phyloP scores from a whole-genome alignment of 1,139 yeast genomes.

The Yamadazyma buinensis region DNA sequence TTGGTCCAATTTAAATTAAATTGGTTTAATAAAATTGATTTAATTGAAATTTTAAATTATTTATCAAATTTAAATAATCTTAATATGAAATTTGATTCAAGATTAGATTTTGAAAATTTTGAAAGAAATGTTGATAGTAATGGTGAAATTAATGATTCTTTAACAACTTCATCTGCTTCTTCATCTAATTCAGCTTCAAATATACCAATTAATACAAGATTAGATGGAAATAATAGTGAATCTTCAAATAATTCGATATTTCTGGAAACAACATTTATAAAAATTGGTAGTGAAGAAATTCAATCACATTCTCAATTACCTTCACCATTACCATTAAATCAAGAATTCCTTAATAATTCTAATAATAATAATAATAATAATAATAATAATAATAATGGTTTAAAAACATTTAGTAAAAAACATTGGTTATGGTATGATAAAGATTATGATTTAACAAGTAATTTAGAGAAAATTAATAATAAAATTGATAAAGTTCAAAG shows the following conservation, averaged over 20 bases:
- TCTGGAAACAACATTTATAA: constrained; percentile 1
- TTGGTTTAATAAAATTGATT: constrained; percentile 27
- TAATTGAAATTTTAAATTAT: constrained; percentile 21
- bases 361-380: neutral
- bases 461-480: constrained; percentile 19
- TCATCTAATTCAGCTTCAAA: too few species aligned
- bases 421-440: constrained; percentile 38
- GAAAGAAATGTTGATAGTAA: neutral
- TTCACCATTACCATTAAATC: neutral
- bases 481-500: constrained; percentile 18
- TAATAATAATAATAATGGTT: neutral
- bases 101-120: neutral
- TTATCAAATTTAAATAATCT: constrained; percentile 4
- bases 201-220: too few species aligned
- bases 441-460: constrained; percentile 25
- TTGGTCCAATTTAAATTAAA: constrained; percentile 23
- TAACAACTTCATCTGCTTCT: too few species aligned
- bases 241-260: constrained; percentile 1
- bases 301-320: constrained; percentile 2
- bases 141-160: too few species aligned
- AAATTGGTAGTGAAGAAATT: neutral
- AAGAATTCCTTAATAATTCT: neutral
- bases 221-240: too few species aligned
- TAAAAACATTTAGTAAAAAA: constrained; percentile 1
- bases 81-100: too few species aligned